A percentile compares a stretch with the other conserved stretches of the same genome.
These are phyloP conservation scores for Scutellaria baicalensis DNA, from an alignment of 257 asterid genomes.

Conservation along the genomic window DNA sequence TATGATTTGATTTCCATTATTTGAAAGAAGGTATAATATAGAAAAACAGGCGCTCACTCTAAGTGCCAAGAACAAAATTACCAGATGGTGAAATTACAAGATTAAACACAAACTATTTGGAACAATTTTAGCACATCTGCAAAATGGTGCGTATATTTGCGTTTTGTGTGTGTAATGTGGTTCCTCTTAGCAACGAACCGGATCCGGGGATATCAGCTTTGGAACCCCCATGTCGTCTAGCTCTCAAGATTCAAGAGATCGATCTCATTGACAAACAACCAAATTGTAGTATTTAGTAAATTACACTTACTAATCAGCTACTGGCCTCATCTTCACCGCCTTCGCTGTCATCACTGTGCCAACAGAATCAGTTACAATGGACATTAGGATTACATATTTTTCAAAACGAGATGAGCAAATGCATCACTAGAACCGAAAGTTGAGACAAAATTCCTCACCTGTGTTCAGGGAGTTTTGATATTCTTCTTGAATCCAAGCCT, in stretches of 20 bases:
- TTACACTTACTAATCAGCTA: conserved; percentile 15
- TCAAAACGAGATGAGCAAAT: too few species aligned
- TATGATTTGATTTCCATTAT: neutral
- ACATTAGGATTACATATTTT: neutral
- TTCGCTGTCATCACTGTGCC: conserved; percentile 73
- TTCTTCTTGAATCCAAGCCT: conserved; percentile 96
- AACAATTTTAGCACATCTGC: conserved; percentile 6
- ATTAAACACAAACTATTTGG: neutral
- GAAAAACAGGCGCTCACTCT: conserved; percentile 27
- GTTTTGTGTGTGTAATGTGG: conserved; percentile 3
- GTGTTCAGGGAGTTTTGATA: conserved; percentile 88
- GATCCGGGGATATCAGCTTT: neutral
- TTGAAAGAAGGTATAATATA: neutral
- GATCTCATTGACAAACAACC: neutral
- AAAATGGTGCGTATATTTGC: neutral
- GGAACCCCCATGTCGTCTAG: neutral
- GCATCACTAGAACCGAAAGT: neutral
- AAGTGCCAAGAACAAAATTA: conserved; percentile 29
- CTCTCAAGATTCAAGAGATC: neutral
- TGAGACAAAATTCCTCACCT: conserved; percentile 38
- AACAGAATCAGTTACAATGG: conserved; percentile 9
- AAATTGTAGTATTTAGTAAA: neutral
- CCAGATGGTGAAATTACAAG: conserved; percentile 7
- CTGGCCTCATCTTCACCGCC: conserved; percentile 47
- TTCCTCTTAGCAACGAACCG: conserved; percentile 2